Base-by-base conservation (phyloP, 352 stramenopile genomes). In the Plasmopara halstedii region DNA sequence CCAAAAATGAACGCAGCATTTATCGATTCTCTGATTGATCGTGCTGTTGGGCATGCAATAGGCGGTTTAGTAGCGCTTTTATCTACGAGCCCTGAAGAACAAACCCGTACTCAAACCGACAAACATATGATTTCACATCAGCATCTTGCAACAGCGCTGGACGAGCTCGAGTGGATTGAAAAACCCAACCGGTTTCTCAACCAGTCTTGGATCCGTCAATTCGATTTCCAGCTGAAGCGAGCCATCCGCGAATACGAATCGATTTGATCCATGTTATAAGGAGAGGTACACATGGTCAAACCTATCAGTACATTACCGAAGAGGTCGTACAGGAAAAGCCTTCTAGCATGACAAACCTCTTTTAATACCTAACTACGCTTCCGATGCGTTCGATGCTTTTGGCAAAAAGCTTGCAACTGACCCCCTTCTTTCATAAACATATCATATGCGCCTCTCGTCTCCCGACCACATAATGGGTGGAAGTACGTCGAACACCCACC, bases 341-440 rank as follows among this genome's bases (percentile, higher is more conserved):
- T 64, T 60, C 27, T 62, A 60, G 42, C 51, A 36, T 47, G 42
- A 55, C 46, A 47, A 23, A 43, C 46, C 54, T 35, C 36, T 65
- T 45, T 41, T 53, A 50, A 55, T 55, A 55, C 56, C 52, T 70
- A 70, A 59, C 51, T 63, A 55, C 56, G 56, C 49, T 66, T 70
- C 9, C 60, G 56, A 39, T 70, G 67, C 45, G 78, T 70, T 55
- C 70, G 82, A 44, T 94, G 83, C 43, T 80, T 82, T 31, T 78
- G 66, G 43, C 83, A 94, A 55, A 81, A 94, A 32, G 83, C 75
- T 21, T 81, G 77, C 46, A 94, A 61, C 43, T 88, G 77, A 26
- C 83, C 83, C 36, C 67, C 60, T 48, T 92, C 80, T 69, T 86
- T 94, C 83, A 94, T 94, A 73, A 81, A 94, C 83, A 94, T 94